Base-by-base conservation (phyloP, 2,329 filamentous ascomycete species). In the Penicillium thymicola region DNA sequence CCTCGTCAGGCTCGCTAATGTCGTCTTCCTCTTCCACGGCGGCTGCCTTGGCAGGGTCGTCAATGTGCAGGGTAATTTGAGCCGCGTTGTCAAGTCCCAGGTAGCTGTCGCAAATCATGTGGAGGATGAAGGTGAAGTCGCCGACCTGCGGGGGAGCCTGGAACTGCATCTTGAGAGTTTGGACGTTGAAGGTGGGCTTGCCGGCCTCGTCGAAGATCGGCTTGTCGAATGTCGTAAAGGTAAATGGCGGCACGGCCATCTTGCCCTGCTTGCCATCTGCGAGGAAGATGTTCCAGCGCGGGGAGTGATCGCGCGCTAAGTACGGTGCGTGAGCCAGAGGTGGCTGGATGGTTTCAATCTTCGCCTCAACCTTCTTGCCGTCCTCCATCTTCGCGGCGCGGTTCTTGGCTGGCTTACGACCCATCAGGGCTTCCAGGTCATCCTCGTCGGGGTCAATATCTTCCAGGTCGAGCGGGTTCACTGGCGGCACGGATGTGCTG, bases 91-190 rank as follows among this genome's bases (percentile, higher is more conserved):
- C 95, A 64, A 97, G 91, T 44, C 94, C 94, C 44, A 99, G 82
- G 68, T 99, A 99, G 70, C 90, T 92, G 76, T 99, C 94, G 70
- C 92, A 97, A 52, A 97, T 82, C 61, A 97, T 80, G 74, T 97
- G 89, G 86, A 97, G 89, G 59, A 92, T 89, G 72, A 99, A 99
- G 1, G 89, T 92, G 78, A 96, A 99, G 73, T 92, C 89, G 44
- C 93, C 94, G 5, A 90, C 85, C 72, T 96, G 90, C 25, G 93
- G 92, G 42, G 94, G 94, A 1, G 94, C 93, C 63, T 93, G 90
- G 75, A 99, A 99, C 73, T 97, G 91, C 73, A 95, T 93, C 81
- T 96, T 97, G 69, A 97, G 81, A 3, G 94, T 99, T 75, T 97
- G 92, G 78, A 99, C 88, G 68, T 92, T 88, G 78, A 90, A 99